These are phyloP conservation scores for Testicularia cyperi DNA, from an alignment of 1,284 basidiomycete species.

Conservation along the genomic window DNA sequence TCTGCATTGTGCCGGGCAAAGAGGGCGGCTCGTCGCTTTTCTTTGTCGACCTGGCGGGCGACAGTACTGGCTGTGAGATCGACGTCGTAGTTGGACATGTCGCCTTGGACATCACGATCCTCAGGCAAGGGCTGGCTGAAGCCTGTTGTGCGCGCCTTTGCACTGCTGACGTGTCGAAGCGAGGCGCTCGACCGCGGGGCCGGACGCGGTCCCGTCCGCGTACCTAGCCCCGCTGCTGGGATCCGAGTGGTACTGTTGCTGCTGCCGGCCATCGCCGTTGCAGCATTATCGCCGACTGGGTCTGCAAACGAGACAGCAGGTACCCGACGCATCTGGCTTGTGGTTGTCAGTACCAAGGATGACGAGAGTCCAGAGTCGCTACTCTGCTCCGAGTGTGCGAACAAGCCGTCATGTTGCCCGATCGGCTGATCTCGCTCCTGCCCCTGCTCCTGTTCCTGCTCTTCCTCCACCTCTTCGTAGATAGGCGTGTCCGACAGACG, in stretches of 20 bases:
- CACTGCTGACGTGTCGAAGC: conserved; percentile 40
- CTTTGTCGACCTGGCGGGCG: conserved; percentile 31
- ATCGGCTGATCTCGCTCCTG: too few species aligned
- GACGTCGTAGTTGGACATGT: conserved; percentile 7
- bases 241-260: conserved; percentile 10
- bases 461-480: conserved; percentile 8
- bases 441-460: conserved; percentile 1
- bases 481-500: conserved; percentile 6
- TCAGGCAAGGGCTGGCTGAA: conserved; percentile 39
- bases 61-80: conserved; percentile 27
- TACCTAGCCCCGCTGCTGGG: conserved; percentile 44
- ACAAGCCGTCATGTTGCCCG: too few species aligned
- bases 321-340: conserved; percentile 2
- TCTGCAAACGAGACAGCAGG: conserved; percentile 15
- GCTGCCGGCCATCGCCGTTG: not conserved
- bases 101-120: conserved; percentile 22
- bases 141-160: conserved; percentile 21
- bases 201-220: conserved; percentile 43
- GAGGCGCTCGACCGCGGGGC: conserved; percentile 44
- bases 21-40: conserved; percentile 26
- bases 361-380: too few species aligned
- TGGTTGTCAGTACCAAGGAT: too few species aligned
- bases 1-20: conserved; percentile 25
- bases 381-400: too few species aligned
- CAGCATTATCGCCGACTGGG: conserved; percentile 4